Evolutionary conservation across 148 eudicot genomes (phyloP), one percentile per base, ranked within the genome.

Genomic region (Rhododendron ovatum): DNA sequence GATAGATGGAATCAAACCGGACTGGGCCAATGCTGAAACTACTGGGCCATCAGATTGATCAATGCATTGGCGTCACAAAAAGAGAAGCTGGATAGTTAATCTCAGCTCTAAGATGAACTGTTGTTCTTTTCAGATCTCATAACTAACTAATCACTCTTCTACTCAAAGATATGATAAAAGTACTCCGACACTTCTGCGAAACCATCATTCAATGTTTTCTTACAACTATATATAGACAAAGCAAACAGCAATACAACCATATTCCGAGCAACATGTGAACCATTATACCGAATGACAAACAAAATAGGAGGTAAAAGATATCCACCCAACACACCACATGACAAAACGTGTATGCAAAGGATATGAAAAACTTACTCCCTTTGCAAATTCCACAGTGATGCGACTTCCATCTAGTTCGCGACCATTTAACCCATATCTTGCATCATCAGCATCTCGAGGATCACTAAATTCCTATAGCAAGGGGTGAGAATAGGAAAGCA

Each of bases 391-490:
- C 65, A 93, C 96, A 61, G 88, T 88, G 47, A 93, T 93, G 33
- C 96, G 91, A 84, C 93, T 92, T 57, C 96, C 96, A 88, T 92
- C 94, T 63, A 91, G 85, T 50, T 93, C 96, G 33, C 96, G 91
- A 2, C 93, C 93, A 88, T 92, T 90, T 80, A 93, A 83, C 81
- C 89, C 57, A 84, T 93, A 89, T 89, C 92, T 91, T 71, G 96
- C 96, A 87, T 93, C 96, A 75, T 93, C 96, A 57, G 96, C 96
- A 89, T 93, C 96, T 81, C 96, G 94, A 78, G 96, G 91, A 88
- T 93, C 96, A 75, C 96, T 92, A 87, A 88, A 93, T 80, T 93
- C 96, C 96, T 93, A 90, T 90, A 82, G 37, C 83, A 83, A 86
- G 20, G 22, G 20, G 84, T 28, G 33, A 86, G 81, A 78, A 78